Evolutionary conservation across 495 filamentous ascomycete genomes (phyloP), one percentile per base, ranked within the genome.

Genomic region (Penicillium parvum): DNA sequence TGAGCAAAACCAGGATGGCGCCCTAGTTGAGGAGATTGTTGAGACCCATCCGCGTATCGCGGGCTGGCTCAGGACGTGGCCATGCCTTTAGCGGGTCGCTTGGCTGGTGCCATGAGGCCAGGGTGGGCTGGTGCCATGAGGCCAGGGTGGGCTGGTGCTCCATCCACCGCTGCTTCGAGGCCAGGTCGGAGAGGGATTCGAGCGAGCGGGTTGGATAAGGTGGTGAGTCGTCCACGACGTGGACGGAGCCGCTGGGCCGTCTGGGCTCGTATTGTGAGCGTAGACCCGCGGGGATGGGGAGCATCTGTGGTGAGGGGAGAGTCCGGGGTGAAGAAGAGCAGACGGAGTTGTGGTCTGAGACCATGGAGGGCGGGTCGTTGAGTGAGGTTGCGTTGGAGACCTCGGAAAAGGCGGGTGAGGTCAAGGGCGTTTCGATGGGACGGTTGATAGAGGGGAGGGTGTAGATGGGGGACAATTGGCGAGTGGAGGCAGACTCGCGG

Each of bases 291-390:
- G 63, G 63, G n/a, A 69, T 43, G 6, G 69, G 68, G 11, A 70
- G 52, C 7, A 69, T 52, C 35, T 71, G 69, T 11, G 70, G 70
- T 3, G 70, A 74, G 4, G 64, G 55, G 19, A 68, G 26, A 19
- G 65, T 72, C 41, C 64, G 57, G 11, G 79, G 74, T 11, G 75
- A 78, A 15, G 74, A 65, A 15, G 80, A 81, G 50, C 74, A 78
- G n/a, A 75, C 68, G 1, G 81, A 86, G 51, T 80, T 76, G 44
- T 73, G 75, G 55, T 88, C 84, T 2, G 85, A 88, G 19, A 86
- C 69, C 49, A 88, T 74, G 3, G 83, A 87, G 18, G 84, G 84
- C 1, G 83, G 78, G n/a, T 83, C 79, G 14, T n/a, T n/a, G n/a
- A 75, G 59, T 3, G 76, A 83, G 26, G 77, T 74, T 27, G 77